These are phyloP conservation scores for Entomortierella parvispora DNA, from an alignment of 192 early-diverging fungal genomes.

Conservation along the genomic window DNA sequence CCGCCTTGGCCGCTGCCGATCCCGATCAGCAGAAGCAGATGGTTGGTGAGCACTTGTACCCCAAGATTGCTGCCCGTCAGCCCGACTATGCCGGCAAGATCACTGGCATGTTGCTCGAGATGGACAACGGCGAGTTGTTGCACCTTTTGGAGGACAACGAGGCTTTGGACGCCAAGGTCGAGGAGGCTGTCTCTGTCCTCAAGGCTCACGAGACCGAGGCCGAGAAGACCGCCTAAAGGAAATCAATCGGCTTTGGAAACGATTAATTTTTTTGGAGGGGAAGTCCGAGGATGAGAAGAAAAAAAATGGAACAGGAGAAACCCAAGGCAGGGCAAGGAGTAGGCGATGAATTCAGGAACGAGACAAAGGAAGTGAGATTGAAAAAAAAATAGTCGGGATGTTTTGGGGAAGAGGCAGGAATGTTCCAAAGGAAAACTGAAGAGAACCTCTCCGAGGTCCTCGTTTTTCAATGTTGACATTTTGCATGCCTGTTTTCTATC, in stretches of 20 bases:
- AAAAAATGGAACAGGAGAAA: constrained; percentile 4
- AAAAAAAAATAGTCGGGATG: neutral
- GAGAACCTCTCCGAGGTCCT: too few relatives aligned
- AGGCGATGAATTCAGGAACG: neutral
- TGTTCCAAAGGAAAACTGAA: too few relatives aligned
- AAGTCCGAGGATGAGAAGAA: constrained; percentile 26
- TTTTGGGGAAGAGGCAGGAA: too few relatives aligned
- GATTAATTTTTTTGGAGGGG: neutral
- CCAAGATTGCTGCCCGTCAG: constrained; percentile 77
- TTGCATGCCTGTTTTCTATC: too few relatives aligned
- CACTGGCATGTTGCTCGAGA: constrained; percentile 99
- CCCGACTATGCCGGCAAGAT: constrained; percentile 93
- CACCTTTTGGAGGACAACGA: constrained; percentile 85
- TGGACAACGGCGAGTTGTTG: constrained; percentile 95
- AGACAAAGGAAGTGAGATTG: neutral
- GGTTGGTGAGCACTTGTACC: constrained; percentile 96
- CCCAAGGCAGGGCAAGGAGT: neutral
- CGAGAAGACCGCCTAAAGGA: constrained; percentile 34
- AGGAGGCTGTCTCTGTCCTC: constrained; percentile 46
- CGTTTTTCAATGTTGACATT: too few relatives aligned
- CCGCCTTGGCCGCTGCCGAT: constrained; percentile 80
- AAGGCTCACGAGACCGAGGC: constrained; percentile 46
- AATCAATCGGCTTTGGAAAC: neutral
- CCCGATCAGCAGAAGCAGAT: constrained; percentile 95
- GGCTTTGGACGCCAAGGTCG: constrained; percentile 56